Base-by-base conservation (phyloP, 345 rosid species). In the Erodium maritimum region DNA sequence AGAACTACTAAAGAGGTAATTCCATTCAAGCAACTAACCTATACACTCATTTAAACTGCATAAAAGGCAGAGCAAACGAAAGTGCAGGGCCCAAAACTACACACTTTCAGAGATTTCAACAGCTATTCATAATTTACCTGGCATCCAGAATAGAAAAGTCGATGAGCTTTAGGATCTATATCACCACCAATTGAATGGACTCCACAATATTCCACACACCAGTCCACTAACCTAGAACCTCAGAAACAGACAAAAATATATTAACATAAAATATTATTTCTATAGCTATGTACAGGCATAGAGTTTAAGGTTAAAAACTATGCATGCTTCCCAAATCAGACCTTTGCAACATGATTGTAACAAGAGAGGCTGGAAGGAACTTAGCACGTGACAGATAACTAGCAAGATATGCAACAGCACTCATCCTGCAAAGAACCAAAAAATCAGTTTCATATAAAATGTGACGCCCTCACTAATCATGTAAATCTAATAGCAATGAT, bases 351-450 rank as follows among this genome's bases (percentile, higher is more conserved):
- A 74, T 60, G 73, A 20, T 71, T 29, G 78, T 64, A 55, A 86
- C 69, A 61, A 73, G 67, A 58, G 79, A 71, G 69, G 79, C 64
- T 5, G 83, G 63, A 34, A 91, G 61, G 69, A 88, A 86, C 75
- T 81, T 91, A 34, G 77, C 98, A 8, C 95, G 88, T 51, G 96
- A 79, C 80, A 91, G 65, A 69, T 78, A 91, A 72, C 98, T 91
- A 64, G 95, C 87, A 63, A 91, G 93, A 80, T 88, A 91, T 52
- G 95, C 82, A 61, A 79, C 88, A 11, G 96, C 85, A 81, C 86
- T 91, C 95, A 86, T 91, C 86, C 96, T 88, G 81, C 72, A 71
- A 46, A 45, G 54, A 66, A 57, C 17, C 1, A 51, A 66, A 50
- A n/a, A 50, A 54, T 57, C 51, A 63, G 59, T 13, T 58, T 33